A percentile compares a stretch with the other conserved stretches of the same genome.
These are phyloP conservation scores for Cladosporium colombiae DNA, from an alignment of 2,329 filamentous ascomycete species.

Conservation along the genomic window DNA sequence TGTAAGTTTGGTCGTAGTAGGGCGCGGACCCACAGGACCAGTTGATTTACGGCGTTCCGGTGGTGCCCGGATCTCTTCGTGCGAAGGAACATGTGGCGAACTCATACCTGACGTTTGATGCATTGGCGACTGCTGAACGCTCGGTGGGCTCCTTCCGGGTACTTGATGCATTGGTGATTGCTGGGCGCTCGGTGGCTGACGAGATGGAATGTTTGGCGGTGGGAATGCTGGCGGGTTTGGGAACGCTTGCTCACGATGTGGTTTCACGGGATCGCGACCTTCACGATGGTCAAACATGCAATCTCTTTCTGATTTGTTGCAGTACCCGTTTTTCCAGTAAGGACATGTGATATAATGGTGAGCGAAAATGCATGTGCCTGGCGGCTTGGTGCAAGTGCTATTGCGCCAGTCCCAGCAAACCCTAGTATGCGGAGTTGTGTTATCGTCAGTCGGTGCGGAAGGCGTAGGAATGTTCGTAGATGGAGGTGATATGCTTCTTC, in stretches of 20 bases:
- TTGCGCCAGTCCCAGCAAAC: conserved; percentile 25
- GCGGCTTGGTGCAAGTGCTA: conserved; percentile 22
- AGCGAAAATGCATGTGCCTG: conserved; percentile 28
- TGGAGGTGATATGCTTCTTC: conserved; percentile 17
- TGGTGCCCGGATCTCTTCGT: neutral
- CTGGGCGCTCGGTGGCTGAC: neutral
- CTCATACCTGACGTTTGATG: neutral
- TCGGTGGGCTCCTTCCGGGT: neutral
- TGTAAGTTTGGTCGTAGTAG: neutral
- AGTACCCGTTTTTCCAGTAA: conserved; percentile 24
- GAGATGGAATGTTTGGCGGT: neutral
- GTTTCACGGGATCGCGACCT: neutral
- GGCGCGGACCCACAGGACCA: neutral
- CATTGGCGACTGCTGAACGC: neutral
- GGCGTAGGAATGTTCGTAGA: neutral
- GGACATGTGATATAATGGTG: conserved; percentile 30
- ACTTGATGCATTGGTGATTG: neutral
- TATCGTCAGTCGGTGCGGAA: neutral
- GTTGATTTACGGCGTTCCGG: neutral
- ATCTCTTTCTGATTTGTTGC: conserved; percentile 18
- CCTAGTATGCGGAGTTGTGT: neutral
- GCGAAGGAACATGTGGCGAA: neutral
- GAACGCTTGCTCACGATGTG: too few relatives aligned
- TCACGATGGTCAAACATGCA: neutral
- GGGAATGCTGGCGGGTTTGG: neutral